These are phyloP conservation scores for Kodamaea nitidulidarum DNA, from an alignment of 805 yeast species.

Conservation along the genomic window DNA sequence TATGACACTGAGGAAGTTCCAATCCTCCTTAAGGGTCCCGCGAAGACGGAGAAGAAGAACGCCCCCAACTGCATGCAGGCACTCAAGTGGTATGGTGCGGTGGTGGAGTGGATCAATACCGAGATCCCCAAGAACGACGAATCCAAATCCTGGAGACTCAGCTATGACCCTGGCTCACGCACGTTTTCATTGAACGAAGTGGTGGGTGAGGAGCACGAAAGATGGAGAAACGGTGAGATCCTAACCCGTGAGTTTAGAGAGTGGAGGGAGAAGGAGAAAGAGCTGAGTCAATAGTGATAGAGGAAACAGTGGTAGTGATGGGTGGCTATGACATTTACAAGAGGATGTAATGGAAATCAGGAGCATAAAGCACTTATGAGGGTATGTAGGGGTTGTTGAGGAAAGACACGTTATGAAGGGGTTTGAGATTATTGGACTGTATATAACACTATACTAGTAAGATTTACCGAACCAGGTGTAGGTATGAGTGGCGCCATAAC, in stretches of 20 bases:
- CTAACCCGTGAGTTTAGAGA: constrained; percentile 29
- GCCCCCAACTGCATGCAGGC: constrained; percentile 72
- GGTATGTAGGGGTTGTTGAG: no score
- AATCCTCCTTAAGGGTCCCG: constrained; percentile 47
- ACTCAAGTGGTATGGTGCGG: constrained; percentile 81
- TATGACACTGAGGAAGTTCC: constrained; percentile 80
- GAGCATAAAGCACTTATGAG: no score
- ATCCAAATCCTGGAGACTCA: constrained; percentile 47
- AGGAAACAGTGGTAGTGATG: no score
- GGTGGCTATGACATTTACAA: no score
- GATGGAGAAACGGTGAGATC: constrained; percentile 18
- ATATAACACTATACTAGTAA: no score
- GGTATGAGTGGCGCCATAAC: no score
- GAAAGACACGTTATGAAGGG: no score
- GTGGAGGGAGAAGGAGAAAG: constrained; percentile 23
- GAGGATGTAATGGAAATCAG: no score
- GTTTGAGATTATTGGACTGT: no score
- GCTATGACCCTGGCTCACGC: constrained; percentile 53
- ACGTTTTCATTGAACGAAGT: constrained; percentile 51
- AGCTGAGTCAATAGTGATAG: no score
- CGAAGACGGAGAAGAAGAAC: constrained; percentile 13
- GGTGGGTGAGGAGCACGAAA: constrained; percentile 23
- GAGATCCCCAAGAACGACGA: constrained; percentile 48
- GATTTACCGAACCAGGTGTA: no score
- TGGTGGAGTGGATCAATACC: constrained; percentile 69